These are phyloP conservation scores for Cyclospora cayetanensis DNA, from an alignment of 169 alveolate genomes.

Conservation along the genomic window DNA sequence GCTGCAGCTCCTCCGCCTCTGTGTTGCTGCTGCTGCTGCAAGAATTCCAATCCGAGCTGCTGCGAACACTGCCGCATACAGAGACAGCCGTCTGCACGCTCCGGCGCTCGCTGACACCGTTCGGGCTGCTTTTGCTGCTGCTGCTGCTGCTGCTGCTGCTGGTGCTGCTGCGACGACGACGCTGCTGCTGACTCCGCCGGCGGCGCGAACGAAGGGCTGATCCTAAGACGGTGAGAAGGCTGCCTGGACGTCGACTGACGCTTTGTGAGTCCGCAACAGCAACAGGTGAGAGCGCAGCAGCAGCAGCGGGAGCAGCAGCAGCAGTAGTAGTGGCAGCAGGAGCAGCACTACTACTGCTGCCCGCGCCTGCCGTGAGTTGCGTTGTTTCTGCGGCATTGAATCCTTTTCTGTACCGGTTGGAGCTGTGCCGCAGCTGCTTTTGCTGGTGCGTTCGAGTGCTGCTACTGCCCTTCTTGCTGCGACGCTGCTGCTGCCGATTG, in stretches of 20 bases:
- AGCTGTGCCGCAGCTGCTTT: neutral
- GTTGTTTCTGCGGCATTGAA: neutral
- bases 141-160: conserved; percentile 19
- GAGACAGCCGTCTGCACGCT: neutral
- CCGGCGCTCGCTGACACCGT: neutral
- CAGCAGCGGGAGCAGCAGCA: neutral
- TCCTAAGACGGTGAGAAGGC: neutral
- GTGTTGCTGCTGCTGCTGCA: neutral
- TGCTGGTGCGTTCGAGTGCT: neutral
- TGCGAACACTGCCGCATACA: neutral
- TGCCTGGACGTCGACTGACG: neutral
- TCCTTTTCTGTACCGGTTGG: neutral
- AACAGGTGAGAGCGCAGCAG: no score
- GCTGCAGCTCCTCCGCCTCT: neutral
- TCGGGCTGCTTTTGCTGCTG: neutral
- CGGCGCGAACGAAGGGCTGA: neutral
- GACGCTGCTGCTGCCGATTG: neutral
- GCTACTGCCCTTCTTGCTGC: neutral
- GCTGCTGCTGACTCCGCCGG: neutral
- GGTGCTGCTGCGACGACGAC: no score
- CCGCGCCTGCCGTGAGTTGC: neutral
- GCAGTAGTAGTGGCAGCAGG: neutral
- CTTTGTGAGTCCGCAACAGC: no score
- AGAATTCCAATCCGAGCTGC: neutral
- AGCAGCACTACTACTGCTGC: neutral